phyloP scores from a whole-genome alignment of 2,329 filamentous ascomycete species.

The Teratosphaeria pseudoeucalypti region DNA sequence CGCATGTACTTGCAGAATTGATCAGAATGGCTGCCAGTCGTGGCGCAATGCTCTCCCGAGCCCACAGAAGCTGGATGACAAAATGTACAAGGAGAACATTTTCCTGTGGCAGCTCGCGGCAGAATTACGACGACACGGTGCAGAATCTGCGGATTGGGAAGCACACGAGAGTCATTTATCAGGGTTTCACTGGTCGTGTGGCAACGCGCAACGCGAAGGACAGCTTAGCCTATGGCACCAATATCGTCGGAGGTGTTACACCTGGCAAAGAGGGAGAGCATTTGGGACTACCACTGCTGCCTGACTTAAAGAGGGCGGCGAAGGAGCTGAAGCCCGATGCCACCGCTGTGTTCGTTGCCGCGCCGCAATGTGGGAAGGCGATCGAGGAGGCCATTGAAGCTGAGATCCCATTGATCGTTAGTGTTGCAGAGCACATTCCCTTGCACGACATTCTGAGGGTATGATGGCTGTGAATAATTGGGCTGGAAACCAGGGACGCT shows the following conservation, averaged over 20 bases:
- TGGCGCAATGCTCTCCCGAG: not conserved
- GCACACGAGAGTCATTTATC: slow-evolving; percentile 58
- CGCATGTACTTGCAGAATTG: not conserved
- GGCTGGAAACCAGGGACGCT: not conserved
- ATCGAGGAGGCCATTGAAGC: slow-evolving; percentile 74
- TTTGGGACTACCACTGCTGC: slow-evolving; percentile 60
- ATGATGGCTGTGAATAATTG: slow-evolving; percentile 3
- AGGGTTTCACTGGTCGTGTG: slow-evolving; percentile 58
- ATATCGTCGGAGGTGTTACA: slow-evolving; percentile 68
- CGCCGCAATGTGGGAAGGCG: slow-evolving; percentile 59
- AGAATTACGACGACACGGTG: slow-evolving; percentile 51
- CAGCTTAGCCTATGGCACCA: slow-evolving; percentile 67
- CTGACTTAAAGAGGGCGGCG: slow-evolving; percentile 58
- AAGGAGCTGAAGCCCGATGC: slow-evolving; percentile 63
- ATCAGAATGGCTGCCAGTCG: not conserved
- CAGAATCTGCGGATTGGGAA: slow-evolving; percentile 56
- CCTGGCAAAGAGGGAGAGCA: slow-evolving; percentile 62
- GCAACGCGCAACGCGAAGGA: slow-evolving; percentile 69
- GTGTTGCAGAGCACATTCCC: slow-evolving; percentile 71
- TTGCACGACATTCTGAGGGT: slow-evolving; percentile 67
- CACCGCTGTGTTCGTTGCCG: slow-evolving; percentile 69
- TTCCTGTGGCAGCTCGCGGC: slow-evolving; percentile 18
- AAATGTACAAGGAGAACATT: slow-evolving; percentile 11
- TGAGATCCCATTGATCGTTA: slow-evolving; percentile 66
- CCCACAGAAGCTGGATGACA: not conserved